These are phyloP conservation scores for Penicillium flavigenum DNA, from an alignment of 495 filamentous ascomycete species.

Conservation along the genomic window DNA sequence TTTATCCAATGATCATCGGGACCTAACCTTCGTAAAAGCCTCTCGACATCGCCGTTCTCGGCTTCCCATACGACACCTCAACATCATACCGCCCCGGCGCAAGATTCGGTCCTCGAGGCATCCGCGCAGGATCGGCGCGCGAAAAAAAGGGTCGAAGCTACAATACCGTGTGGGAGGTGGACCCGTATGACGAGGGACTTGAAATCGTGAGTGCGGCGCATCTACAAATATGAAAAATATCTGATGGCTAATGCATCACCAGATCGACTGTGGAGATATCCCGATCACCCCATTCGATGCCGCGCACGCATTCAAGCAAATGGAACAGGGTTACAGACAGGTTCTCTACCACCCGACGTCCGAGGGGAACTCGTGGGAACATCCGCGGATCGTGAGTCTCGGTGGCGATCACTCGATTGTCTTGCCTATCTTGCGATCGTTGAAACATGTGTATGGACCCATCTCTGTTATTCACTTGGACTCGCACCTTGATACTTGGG, in stretches of 20 bases:
- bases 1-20: background rate
- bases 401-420: slow-evolving; percentile 66
- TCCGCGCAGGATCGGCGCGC: slow-evolving; percentile 57
- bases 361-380: slow-evolving; percentile 15
- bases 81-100: slow-evolving; percentile 66
- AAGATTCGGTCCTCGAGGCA: slow-evolving; percentile 66
- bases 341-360: slow-evolving; percentile 32
- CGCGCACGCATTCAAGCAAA: slow-evolving; percentile 57
- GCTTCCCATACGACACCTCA: slow-evolving; percentile 38
- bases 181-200: slow-evolving; percentile 55
- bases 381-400: slow-evolving; percentile 51
- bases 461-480: slow-evolving; percentile 61
- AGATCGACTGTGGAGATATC: slow-evolving; percentile 63
- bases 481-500: slow-evolving; percentile 58
- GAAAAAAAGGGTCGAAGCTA: slow-evolving; percentile 32
- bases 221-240: background rate
- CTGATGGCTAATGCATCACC: background rate
- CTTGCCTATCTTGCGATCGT: slow-evolving; percentile 56
- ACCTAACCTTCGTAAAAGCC: slow-evolving; percentile 4
- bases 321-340: slow-evolving; percentile 51
- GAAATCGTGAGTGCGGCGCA: slow-evolving; percentile 30
- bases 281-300: slow-evolving; percentile 59
- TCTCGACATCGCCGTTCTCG: slow-evolving; percentile 26
- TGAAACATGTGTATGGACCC: slow-evolving; percentile 53
- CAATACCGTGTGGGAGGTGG: slow-evolving; percentile 37